phyloP scores from a whole-genome alignment of 1,139 yeast genomes.

The Geotrichum citri-aurantii region DNA sequence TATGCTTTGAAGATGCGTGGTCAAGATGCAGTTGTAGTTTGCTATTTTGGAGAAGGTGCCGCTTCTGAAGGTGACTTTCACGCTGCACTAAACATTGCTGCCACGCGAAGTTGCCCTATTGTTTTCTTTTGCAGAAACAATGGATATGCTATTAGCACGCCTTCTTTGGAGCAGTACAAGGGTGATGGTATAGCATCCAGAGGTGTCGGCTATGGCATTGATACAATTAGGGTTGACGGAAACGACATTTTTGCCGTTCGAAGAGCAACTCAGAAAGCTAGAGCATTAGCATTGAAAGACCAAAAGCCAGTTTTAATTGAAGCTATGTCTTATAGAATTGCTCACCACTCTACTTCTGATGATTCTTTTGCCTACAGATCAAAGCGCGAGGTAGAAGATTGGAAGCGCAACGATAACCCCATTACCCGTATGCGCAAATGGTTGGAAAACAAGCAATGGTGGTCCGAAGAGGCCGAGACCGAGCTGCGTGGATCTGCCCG shows the following conservation, averaged over 20 bases:
- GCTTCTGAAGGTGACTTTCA: conserved; percentile 39
- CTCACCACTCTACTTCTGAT: conserved; percentile 38
- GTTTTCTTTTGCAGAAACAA: conserved; percentile 37
- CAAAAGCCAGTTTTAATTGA: conserved; percentile 35
- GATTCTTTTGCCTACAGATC: conserved; percentile 38
- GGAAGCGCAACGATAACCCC: conserved; percentile 37
- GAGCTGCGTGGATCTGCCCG: conserved; percentile 26
- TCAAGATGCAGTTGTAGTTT: conserved; percentile 28
- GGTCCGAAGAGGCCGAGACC: conserved; percentile 33
- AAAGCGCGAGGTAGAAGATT: conserved; percentile 35
- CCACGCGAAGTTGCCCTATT: conserved; percentile 35
- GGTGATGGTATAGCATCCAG: conserved; percentile 38
- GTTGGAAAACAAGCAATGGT: conserved; percentile 31
- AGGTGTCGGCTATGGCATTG: conserved; percentile 37
- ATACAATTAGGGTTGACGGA: conserved; percentile 37
- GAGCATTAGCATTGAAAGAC: conserved; percentile 31
- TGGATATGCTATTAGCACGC: conserved; percentile 38
- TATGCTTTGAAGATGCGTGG: conserved; percentile 34
- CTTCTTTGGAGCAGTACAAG: conserved; percentile 35
- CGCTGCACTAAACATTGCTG: conserved; percentile 38
- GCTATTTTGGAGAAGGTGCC: conserved; percentile 39
- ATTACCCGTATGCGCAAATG: conserved; percentile 35
- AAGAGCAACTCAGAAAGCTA: conserved; percentile 31
- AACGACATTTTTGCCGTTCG: conserved; percentile 36
- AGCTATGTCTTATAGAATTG: conserved; percentile 37